Base-by-base conservation (phyloP, 106 monocot species). In the Acorus gramineus region DNA sequence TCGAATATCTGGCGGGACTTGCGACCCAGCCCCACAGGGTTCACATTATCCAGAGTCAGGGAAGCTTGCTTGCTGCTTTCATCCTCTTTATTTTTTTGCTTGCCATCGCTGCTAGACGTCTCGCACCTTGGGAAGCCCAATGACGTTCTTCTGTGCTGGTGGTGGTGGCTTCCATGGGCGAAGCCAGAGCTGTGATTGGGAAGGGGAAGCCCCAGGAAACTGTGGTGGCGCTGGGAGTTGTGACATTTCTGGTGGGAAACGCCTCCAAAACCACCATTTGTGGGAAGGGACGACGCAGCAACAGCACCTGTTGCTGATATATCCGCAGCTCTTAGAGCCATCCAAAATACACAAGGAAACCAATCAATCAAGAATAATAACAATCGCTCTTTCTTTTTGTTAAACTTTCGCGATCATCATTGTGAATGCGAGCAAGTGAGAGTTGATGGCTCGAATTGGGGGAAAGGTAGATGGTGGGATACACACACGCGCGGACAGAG, bases 1-100 rank as follows among this genome's bases (percentile, higher is more conserved):
- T 96, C 95, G 77, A 96, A 96, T 42, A 96, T 71, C 87, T 96
- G 95, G 44, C 95, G 77, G 3, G 95, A 96, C 49, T 69, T 71
- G 14, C 95, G 74, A 6, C 95, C 95, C 48, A 96, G 73, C 0
- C 90, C 95, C 59, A 96, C 95, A 11, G 95, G 95, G 56, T 90
- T 96, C 56, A 96, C 87, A 50, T 80, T 90, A 13, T 86, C 90
- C 70, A 95, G 79, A 6, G 72, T 70, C 45, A 87, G 53, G 14
- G 69, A 60, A 7, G 50, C 70, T 59, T 63, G 62, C 62, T 11
- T 43, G 42, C 5, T 50, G 49, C 13, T 14, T n/a, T 52, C 11
- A 43, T 14, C 42, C 50, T 42, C 52, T 42, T 54, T 65, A 47
- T 44, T 59, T 53, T 62, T 49, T 8, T 62, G 51, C 3, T 51